Evolutionary conservation across 768 basidiomycete species (phyloP), one percentile per base, ranked within the genome.

Genomic region (Albatrellus ellisii): DNA sequence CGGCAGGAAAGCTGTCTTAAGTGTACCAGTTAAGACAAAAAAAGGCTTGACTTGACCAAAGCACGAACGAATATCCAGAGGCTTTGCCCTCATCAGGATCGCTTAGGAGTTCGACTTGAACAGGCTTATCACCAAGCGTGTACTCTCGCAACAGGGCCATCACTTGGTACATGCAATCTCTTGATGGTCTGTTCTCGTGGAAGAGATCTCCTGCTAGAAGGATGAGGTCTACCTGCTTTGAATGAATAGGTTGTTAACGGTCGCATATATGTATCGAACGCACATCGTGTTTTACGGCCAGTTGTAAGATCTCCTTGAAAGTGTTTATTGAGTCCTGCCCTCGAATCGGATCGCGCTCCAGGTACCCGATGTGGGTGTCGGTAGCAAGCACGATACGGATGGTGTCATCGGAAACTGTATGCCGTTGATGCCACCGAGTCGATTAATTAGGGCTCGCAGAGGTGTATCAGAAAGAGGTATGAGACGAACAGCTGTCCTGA

Each of bases 281-380:
- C 54, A 89, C 90, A 52, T 91, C 80, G 50, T 87, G 65, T 51
- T 92, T 92, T 12, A 82, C 77, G 2, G 90, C 94, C 6, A 98
- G 63, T 56, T 95, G 79, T 15, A 99, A 64, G 38, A 99, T 88
- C 64, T 99, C 95, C 51, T 71, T 73, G 62, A 99, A 99, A 0
- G 92, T 87, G 59, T 94, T 84, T 52, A 99, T 85, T 2, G 90
- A 86, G 57, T 99, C 95, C 59, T 88, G 82, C 0, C 94, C 91
- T 24, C 95, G 75, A 32, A 97, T 69, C 1, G 95, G 92, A 56
- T 99, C 95, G 46, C 89, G 72, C 61, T 98, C 94, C 47, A 82
- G 72, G 62, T 88, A 95, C 0, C 95, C 95, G 47, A 99, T 84
- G 54, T 97, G 92, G 51, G 89, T 94, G 62, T 97, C 92, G 0